phyloP scores from a whole-genome alignment of 345 rosid genomes.

The Anacardium occidentale region DNA sequence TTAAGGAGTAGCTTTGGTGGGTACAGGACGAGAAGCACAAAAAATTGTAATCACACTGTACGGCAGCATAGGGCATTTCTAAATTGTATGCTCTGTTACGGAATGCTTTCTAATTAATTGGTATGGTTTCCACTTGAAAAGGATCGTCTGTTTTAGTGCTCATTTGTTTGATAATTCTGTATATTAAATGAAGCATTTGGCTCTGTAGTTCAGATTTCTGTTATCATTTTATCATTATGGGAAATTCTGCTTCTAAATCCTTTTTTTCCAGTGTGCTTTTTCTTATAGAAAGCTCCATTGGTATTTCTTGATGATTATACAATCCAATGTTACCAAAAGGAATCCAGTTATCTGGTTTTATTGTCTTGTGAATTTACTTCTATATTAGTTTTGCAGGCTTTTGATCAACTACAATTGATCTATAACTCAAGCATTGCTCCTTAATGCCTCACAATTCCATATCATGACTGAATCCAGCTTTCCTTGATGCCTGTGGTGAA shows the following conservation, averaged over 20 bases:
- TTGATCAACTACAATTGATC: not conserved
- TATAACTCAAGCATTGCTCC: not conserved
- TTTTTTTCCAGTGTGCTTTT: slow-evolving; percentile 1
- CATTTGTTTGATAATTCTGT: slow-evolving; percentile 30
- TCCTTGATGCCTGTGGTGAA: not conserved
- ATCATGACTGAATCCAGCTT: not conserved
- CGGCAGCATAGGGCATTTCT: slow-evolving; percentile 21
- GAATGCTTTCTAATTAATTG: slow-evolving; percentile 19
- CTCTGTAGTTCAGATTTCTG: slow-evolving; percentile 19
- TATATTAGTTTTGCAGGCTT: not conserved
- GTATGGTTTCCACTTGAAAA: slow-evolving; percentile 25
- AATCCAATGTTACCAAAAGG: not conserved
- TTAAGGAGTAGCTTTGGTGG: slow-evolving; percentile 25
- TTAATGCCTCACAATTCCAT: not conserved
- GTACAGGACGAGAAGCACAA: not conserved
- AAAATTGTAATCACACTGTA: not conserved
- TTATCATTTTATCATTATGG: slow-evolving; percentile 15
- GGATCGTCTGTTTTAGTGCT: slow-evolving; percentile 22
- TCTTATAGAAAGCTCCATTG: not conserved
- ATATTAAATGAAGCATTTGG: slow-evolving; percentile 27
- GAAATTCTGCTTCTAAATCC: slow-evolving; percentile 15
- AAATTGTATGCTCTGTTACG: slow-evolving; percentile 22
- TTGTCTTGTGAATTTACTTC: not conserved
- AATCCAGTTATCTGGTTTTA: not conserved
- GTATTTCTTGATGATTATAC: not conserved